phyloP scores from a whole-genome alignment of 306 rosid species.

The Phaseolus lunatus region DNA sequence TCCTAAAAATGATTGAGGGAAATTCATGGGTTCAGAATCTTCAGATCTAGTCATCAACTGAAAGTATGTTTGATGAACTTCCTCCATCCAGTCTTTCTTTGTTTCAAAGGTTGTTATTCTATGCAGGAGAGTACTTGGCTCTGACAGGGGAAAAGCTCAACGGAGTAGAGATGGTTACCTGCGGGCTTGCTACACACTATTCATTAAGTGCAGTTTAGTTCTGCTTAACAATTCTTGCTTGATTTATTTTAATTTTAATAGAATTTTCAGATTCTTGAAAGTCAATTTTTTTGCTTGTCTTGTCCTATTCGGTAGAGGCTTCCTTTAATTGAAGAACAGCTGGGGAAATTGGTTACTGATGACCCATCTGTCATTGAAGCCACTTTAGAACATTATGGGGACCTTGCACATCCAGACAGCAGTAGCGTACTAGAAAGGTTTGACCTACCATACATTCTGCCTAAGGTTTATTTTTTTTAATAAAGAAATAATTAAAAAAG shows the following conservation, averaged over 20 bases:
- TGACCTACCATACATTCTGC: slow-evolving; percentile 39
- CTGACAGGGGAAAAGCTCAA: slow-evolving; percentile 83
- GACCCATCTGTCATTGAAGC: slow-evolving; percentile 87
- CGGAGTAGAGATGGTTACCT: slow-evolving; percentile 82
- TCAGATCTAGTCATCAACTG: slow-evolving; percentile 27
- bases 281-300: slow-evolving; percentile 37
- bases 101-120: slow-evolving; percentile 34
- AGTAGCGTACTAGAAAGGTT: slow-evolving; percentile 74
- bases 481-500: slow-evolving; percentile 3
- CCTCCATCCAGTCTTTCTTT: slow-evolving; percentile 12
- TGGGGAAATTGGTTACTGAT: slow-evolving; percentile 78
- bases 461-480: slow-evolving; percentile 1
- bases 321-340: slow-evolving; percentile 81
- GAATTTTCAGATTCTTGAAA: slow-evolving; percentile 21
- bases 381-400: slow-evolving; percentile 78
- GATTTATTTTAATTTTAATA: slow-evolving; percentile 11
- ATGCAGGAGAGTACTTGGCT: slow-evolving; percentile 92
- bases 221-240: slow-evolving; percentile 36
- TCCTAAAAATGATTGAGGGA: slow-evolving; percentile 18
- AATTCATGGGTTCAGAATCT: slow-evolving; percentile 4
- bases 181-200: slow-evolving; percentile 96
- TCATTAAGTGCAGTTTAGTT: slow-evolving; percentile 70
- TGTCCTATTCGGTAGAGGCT: slow-evolving; percentile 62
- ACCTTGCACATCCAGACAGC: slow-evolving; percentile 62
- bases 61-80: slow-evolving; percentile 4